Evolutionary conservation across 805 yeast species (phyloP).

Genomic region (Barnettozyma californica): DNA sequence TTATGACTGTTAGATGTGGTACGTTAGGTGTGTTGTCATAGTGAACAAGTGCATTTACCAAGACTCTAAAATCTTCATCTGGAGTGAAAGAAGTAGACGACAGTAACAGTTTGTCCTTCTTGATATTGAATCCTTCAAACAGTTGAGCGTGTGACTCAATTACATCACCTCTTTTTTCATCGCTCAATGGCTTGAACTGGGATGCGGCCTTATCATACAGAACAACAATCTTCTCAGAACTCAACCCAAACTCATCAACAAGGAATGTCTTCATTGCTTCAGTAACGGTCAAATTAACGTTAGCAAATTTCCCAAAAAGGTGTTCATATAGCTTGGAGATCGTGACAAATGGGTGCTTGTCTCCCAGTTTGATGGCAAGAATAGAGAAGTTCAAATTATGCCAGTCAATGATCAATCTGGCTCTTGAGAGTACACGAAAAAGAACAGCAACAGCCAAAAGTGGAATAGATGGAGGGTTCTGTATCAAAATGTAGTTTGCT

Average conservation of each 20-base stretch:
- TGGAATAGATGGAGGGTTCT: conserved; percentile 93
- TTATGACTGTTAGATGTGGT: conserved; percentile 58
- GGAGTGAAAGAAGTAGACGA: conserved; percentile 94
- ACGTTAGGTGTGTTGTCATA: conserved; percentile 33
- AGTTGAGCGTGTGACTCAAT: conserved; percentile 31
- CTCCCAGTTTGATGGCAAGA: conserved; percentile 55
- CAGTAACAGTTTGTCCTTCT: conserved; percentile 57
- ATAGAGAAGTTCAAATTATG: conserved; percentile 90
- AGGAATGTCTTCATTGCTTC: conserved; percentile 62
- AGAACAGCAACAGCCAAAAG: conserved; percentile 58
- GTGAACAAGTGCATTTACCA: conserved; percentile 60
- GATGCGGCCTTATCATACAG: conserved; percentile 83
- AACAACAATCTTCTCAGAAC: conserved; percentile 45
- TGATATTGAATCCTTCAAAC: conserved; percentile 30
- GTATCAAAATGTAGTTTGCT: conserved; percentile 66
- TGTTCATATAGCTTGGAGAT: conserved; percentile 60
- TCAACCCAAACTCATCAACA: conserved; percentile 47
- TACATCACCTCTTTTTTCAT: conserved; percentile 26
- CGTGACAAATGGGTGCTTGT: conserved; percentile 53
- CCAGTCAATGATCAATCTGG: conserved; percentile 85
- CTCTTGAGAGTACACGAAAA: conserved; percentile 46
- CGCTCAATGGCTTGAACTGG: conserved; percentile 51
- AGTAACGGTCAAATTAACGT: conserved; percentile 77
- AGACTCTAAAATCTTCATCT: conserved; percentile 78
- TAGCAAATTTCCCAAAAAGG: conserved; percentile 55